Evolutionary conservation across 1,284 basidiomycete genomes (phyloP), one percentile per base, ranked within the genome.

Genomic region (Calocybe gambosa): DNA sequence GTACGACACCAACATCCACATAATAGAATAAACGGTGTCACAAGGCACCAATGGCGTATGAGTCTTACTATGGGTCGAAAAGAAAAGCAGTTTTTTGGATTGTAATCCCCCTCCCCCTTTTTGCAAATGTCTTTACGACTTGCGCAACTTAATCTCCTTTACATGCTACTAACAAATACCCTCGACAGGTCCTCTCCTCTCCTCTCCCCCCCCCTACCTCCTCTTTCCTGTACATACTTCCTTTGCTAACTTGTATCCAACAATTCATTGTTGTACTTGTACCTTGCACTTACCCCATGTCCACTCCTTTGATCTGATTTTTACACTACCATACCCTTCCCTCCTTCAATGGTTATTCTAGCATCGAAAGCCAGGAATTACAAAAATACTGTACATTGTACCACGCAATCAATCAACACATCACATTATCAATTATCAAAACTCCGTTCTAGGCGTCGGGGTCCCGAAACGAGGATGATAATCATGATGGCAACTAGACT

Each of bases 221-320:
- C n/a, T n/a, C n/a, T n/a, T n/a, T n/a, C n/a, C n/a, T n/a, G n/a
- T n/a, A n/a, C n/a, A 26, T 9, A 26, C 25, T 26, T 5, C 9
- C 25, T 5, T 9, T 26, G 5, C 9, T 9, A 26, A 5, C 9
- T 9, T 5, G 25, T 5, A 26, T 26, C 38, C n/a, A 13, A 10
- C 15, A 26, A 39, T 9, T 2, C 13, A 13, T 31, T 15, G 23
- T 7, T 45, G 26, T 45, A 45, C 44, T 39, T 45, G 43, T 39
- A 45, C 38, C 38, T 40, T 21, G 25, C 35, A 3, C 23, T 45
- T 31, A 39, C 37, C n/a, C 20, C 13, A 28, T 23, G 18, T 9
- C 43, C 45, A 37, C 29, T 40, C 45, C 12, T 26, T 40, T n/a
- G 12, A n/a, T 29, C 16, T 20, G 7, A 25, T n/a, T 9, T 33